Base-by-base conservation (phyloP, 108 stramenopile species). In the Nitzschia palea region DNA sequence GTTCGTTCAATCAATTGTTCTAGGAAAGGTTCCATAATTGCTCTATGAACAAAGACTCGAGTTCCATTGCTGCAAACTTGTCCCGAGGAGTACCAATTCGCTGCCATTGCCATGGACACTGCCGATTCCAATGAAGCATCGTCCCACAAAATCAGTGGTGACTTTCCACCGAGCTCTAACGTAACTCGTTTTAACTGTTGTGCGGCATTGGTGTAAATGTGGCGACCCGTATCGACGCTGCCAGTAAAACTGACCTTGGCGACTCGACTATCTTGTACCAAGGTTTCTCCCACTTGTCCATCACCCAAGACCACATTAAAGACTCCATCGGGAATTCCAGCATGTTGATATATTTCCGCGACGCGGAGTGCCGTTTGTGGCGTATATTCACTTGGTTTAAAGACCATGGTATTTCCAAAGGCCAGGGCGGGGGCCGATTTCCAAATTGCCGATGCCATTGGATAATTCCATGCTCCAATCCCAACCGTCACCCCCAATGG, bases 401-500 rank as follows among this genome's bases (percentile, higher is more conserved):
- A 79, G 27, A 98, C 81, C 62, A 95, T 72, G 55, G 85, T 78
- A 80, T 89, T 88, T 22, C 97, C 97, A 27, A 86, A 89, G 14
- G 89, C 84, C 70, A 98, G 77, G 18, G 95, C 94, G 4, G 97
- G 95, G 4, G 81, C 90, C 30, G 85, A 64, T 74, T 97, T 97
- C 95, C 90, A 93, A 8, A 81, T 60, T 9, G 58, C 79, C 77
- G 87, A 85, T 33, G 88, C 75, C 31, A 93, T 68, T 10, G 96
- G 95, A 65, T 89, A 97, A 78, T 97, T 97, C 94, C 94, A 97
- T 10, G 95, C 90, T 8, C 85, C 81, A 65, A 96, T 89, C 0
- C 83, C 85, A 14, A 77, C 86, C 4, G 83, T 67, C 23, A 95
- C 83, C 22, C 96, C 96, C 4, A 97, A 35, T 25, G 96, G 92